phyloP scores from a whole-genome alignment of 164 flowering plant species.

The Aristolochia californica region DNA sequence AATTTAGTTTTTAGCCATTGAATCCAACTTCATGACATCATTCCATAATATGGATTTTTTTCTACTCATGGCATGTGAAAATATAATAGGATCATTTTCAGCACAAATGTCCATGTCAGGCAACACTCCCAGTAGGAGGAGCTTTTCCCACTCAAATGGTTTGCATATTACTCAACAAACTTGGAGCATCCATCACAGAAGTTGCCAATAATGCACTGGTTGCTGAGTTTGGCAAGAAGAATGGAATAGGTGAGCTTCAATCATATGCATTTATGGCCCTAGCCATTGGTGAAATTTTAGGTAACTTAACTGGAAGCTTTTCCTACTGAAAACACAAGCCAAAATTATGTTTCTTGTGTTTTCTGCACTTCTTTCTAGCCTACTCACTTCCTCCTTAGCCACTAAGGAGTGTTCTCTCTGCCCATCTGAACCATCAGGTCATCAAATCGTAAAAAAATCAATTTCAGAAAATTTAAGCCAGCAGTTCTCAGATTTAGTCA shows the following conservation, averaged over 20 bases:
- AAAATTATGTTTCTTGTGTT: constrained; percentile 49
- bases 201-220: constrained; percentile 84
- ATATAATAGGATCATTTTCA: too few relatives aligned
- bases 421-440: constrained; percentile 20
- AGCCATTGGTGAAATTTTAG: constrained; percentile 70
- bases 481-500: constrained; percentile 39
- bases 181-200: constrained; percentile 84
- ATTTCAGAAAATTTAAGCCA: constrained; percentile 26
- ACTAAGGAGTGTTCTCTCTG: constrained; percentile 56
- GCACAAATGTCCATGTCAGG: too few relatives aligned
- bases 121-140: constrained; percentile 39
- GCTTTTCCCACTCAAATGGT: constrained; percentile 48
- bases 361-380: constrained; percentile 38
- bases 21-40: too few relatives aligned
- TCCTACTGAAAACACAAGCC: constrained; percentile 34
- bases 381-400: constrained; percentile 37
- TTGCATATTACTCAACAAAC: constrained; percentile 63
- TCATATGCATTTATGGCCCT: constrained; percentile 76
- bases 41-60: too few relatives aligned
- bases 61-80: too few relatives aligned
- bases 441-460: constrained; percentile 15
- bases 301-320: constrained; percentile 68
- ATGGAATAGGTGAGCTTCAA: constrained; percentile 52
- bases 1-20: too few relatives aligned
- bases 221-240: constrained; percentile 63